A percentile compares a stretch with the other conserved stretches of the same genome.
Evolutionary conservation across 176 grass and related monocot species (phyloP).

Genomic region (Chloris gayana): DNA sequence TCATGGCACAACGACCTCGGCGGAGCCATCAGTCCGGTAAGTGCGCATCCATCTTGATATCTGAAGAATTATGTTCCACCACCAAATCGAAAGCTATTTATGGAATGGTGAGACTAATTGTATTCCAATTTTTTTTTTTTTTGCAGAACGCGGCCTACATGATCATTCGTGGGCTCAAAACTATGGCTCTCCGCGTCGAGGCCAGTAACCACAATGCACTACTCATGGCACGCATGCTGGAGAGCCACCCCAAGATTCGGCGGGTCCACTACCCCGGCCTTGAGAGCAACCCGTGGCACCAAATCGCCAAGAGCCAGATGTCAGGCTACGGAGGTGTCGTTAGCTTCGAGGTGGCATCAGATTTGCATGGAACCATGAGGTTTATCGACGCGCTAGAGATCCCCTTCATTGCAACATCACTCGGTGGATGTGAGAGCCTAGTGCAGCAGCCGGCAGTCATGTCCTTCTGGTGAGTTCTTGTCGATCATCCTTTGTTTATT

Average conservation of each 20-base stretch:
- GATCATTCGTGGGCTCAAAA: constrained; percentile 66
- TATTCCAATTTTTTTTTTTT: too few relatives aligned
- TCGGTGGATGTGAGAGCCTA: constrained; percentile 60
- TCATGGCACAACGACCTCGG: constrained; percentile 78
- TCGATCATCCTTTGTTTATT: not conserved
- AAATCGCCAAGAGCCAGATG: constrained; percentile 49
- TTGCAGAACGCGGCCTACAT: constrained; percentile 58
- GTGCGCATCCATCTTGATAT: not conserved
- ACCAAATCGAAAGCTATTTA: fast-evolving
- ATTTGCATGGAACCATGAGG: constrained; percentile 38
- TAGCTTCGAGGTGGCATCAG: constrained; percentile 53
- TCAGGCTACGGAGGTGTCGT: constrained; percentile 45
- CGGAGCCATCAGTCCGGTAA: constrained; percentile 80
- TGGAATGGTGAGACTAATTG: not conserved
- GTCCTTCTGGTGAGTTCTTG: constrained; percentile 36
- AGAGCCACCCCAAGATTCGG: constrained; percentile 50
- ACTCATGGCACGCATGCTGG: constrained; percentile 56
- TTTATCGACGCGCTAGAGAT: constrained; percentile 59
- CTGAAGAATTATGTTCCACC: too few relatives aligned
- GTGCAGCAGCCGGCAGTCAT: constrained; percentile 66
- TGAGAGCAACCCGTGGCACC: constrained; percentile 54
- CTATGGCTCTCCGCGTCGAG: constrained; percentile 51
- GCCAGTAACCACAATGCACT: constrained; percentile 50
- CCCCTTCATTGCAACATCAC: constrained; percentile 57
- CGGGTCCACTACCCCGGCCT: constrained; percentile 61